Evolutionary conservation across 1,139 yeast genomes (phyloP).

Genomic region (Kodamaea derodonti): DNA sequence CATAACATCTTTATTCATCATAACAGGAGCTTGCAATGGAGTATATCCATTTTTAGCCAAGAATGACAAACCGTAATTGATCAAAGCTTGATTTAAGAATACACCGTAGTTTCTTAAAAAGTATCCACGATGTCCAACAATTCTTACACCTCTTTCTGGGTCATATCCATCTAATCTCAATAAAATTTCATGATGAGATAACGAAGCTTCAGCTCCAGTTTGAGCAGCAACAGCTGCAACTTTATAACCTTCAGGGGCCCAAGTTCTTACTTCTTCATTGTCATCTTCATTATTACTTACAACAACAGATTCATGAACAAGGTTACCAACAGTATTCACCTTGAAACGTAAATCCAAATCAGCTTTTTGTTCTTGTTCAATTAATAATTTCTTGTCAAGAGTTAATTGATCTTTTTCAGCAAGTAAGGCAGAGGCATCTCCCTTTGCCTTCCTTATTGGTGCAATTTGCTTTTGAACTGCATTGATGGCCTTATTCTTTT

Average conservation of each 20-base stretch:
- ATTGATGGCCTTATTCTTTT: conserved; percentile 80
- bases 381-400: conserved; percentile 63
- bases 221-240: conserved; percentile 65
- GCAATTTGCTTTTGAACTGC: conserved; percentile 91
- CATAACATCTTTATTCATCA: conserved; percentile 99
- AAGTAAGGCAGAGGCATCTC: conserved; percentile 82
- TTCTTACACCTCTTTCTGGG: conserved; percentile 97
- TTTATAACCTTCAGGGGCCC: conserved; percentile 69
- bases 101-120: conserved; percentile 94
- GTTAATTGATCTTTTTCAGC: conserved; percentile 74
- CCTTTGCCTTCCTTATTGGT: conserved; percentile 86
- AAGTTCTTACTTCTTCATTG: conserved; percentile 80
- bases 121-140: conserved; percentile 98
- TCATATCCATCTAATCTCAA: conserved; percentile 96
- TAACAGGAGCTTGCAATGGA: conserved; percentile 97
- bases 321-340: conserved; percentile 87
- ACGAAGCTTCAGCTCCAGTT: conserved; percentile 69
- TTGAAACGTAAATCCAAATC: conserved; percentile 71
- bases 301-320: conserved; percentile 89
- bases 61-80: conserved; percentile 89
- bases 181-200: conserved; percentile 94
- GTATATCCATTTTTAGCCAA: conserved; percentile 75
- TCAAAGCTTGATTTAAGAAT: conserved; percentile 94
- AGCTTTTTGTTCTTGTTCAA: conserved; percentile 70
- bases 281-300: conserved; percentile 85